Evolutionary conservation across 2,329 filamentous ascomycete genomes (phyloP).

Genomic region (Colletotrichum tabaci): DNA sequence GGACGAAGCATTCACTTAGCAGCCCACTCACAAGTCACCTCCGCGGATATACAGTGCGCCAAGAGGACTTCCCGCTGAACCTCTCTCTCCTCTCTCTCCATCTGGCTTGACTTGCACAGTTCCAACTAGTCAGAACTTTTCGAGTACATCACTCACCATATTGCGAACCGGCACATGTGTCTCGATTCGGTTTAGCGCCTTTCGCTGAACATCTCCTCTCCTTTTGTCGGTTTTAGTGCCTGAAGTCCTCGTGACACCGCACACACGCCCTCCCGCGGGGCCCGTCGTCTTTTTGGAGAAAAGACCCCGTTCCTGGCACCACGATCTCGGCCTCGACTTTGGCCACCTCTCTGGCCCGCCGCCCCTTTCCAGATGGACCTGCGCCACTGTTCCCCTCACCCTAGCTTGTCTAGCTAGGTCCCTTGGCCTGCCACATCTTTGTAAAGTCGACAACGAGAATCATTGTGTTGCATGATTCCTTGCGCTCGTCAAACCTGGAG

Average conservation of each 20-base stretch:
- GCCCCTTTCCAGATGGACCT: not conserved
- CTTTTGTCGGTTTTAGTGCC: constrained; percentile 5
- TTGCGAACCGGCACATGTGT: not conserved
- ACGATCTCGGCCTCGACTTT: constrained; percentile 3
- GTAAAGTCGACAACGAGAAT: not conserved
- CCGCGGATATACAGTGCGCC: not conserved
- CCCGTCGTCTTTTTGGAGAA: not conserved
- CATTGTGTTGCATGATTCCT: not conserved
- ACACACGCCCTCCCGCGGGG: not conserved
- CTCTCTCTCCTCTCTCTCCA: not conserved
- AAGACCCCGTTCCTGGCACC: constrained; percentile 15
- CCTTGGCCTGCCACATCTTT: not conserved
- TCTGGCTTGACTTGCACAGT: not conserved
- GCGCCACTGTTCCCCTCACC: constrained; percentile 3
- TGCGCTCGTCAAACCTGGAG: constrained; percentile 9
- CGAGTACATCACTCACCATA: not conserved
- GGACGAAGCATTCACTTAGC: not conserved
- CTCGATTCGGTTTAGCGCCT: constrained; percentile 9
- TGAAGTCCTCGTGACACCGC: constrained; percentile 15
- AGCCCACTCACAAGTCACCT: constrained; percentile 1
- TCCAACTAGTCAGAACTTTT: not conserved
- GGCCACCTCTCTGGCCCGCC: constrained; percentile 10
- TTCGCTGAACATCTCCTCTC: not conserved
- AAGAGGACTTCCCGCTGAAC: constrained; percentile 1
- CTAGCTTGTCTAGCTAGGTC: not conserved